phyloP scores from a whole-genome alignment of 495 filamentous ascomycete genomes.

The Aspergillus diversus region DNA sequence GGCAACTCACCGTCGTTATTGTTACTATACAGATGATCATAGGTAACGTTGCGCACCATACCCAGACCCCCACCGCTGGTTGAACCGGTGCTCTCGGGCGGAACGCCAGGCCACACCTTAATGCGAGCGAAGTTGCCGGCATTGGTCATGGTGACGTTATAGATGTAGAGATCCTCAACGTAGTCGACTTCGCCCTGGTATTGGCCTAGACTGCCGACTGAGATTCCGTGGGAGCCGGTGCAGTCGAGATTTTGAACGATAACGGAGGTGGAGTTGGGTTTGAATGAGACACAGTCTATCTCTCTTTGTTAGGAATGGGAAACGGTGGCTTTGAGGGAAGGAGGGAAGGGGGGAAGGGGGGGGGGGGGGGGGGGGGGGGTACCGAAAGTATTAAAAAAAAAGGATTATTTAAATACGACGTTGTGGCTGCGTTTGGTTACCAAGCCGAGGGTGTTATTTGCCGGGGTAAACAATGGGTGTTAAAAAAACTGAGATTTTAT shows the following conservation, averaged over 20 bases:
- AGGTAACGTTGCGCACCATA: constrained; percentile 18
- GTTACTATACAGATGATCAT: constrained; percentile 11
- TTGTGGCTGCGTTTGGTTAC: too few relatives aligned
- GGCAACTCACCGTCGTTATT: constrained; percentile 9
- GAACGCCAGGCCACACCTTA: constrained; percentile 18
- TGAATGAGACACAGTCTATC: constrained; percentile 18
- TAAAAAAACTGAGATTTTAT: too few relatives aligned
- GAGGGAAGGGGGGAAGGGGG: too few relatives aligned
- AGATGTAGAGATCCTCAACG: constrained; percentile 15
- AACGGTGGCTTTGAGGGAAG: too few relatives aligned
- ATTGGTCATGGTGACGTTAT: constrained; percentile 17
- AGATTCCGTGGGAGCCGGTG: constrained; percentile 20
- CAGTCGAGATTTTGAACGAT: constrained; percentile 13
- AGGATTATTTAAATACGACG: too few relatives aligned
- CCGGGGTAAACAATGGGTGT: too few relatives aligned
- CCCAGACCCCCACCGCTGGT: constrained; percentile 7
- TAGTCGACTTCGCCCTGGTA: constrained; percentile 10
- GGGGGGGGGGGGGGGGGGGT: neutral
- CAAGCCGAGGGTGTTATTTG: too few relatives aligned
- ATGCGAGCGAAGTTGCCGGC: constrained; percentile 6
- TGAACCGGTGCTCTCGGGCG: neutral
- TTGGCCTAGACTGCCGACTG: constrained; percentile 17
- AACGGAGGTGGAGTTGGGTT: constrained; percentile 17
- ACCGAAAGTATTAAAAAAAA: too few relatives aligned
- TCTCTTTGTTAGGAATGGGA: neutral